Evolutionary conservation across 345 rosid species (phyloP).

Genomic region (Anastatica hierochuntica): DNA sequence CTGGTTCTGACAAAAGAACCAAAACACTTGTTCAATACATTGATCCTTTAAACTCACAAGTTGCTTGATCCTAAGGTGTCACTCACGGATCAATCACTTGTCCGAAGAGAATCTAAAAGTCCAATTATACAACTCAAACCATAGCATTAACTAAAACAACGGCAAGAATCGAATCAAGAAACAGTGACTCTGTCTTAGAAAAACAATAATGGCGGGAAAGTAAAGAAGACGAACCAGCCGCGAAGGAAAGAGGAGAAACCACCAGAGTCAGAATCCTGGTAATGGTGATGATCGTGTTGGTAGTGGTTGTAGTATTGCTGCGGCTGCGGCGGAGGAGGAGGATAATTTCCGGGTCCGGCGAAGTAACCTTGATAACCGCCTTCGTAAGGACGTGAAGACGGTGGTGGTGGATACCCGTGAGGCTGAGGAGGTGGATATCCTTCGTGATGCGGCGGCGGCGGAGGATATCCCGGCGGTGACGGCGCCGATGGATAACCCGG

Average conservation of each 20-base stretch:
- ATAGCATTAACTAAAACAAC: not conserved
- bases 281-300: constrained; percentile 45
- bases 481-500: constrained; percentile 34
- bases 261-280: constrained; percentile 38
- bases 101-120: not conserved
- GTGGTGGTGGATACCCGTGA: constrained; percentile 32
- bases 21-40: constrained; percentile 10
- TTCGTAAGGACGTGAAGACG: constrained; percentile 31
- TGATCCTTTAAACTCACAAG: not conserved
- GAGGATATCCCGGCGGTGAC: constrained; percentile 43
- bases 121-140: not conserved
- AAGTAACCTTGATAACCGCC: constrained; percentile 77
- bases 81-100: not conserved
- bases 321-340: constrained; percentile 39
- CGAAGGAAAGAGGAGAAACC: constrained; percentile 52
- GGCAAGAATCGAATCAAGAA: not conserved
- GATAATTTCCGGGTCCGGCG: constrained; percentile 32
- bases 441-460: not conserved
- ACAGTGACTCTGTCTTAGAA: not conserved
- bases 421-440: not conserved
- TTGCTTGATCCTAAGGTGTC: constrained; percentile 2
- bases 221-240: constrained; percentile 59
- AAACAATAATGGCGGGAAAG: not conserved
- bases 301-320: constrained; percentile 33
- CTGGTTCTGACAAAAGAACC: constrained; percentile 7